Percentiles rank a stretch among this genome's conserved stretches.
Evolutionary conservation across 2,329 filamentous ascomycete genomes (phyloP).

Genomic region (Trichoderma sp.): DNA sequence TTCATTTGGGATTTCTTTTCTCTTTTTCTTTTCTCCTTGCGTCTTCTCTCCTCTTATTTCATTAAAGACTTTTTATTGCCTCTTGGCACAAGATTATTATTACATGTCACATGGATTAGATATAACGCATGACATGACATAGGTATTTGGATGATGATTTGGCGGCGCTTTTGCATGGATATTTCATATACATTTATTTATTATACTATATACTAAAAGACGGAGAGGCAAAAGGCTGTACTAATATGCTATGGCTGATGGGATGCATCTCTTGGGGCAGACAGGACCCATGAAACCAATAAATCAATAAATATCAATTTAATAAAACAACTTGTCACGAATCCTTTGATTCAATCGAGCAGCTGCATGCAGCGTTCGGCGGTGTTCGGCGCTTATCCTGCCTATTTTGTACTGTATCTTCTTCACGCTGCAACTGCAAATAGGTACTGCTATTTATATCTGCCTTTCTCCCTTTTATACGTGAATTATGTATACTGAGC

Average conservation of each 20-base stretch:
- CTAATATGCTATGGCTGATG: neutral
- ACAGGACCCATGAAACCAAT: conserved; percentile 7
- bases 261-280: neutral
- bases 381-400: neutral
- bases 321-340: neutral
- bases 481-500: neutral
- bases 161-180: neutral
- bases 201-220: neutral
- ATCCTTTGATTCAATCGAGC: neutral
- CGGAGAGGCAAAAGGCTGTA: neutral
- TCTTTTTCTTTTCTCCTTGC: neutral
- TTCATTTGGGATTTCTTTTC: neutral
- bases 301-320: neutral
- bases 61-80: neutral
- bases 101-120: conserved; percentile 2
- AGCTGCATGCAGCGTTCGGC: neutral
- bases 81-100: conserved; percentile 5
- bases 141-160: neutral
- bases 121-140: conserved; percentile 1
- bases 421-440: neutral
- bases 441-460: neutral
- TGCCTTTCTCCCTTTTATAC: neutral
- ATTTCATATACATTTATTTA: neutral
- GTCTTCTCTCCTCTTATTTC: neutral
- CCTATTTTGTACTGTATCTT: neutral